phyloP scores from a whole-genome alignment of 768 basidiomycete genomes.

The Solioccasus polychromus region DNA sequence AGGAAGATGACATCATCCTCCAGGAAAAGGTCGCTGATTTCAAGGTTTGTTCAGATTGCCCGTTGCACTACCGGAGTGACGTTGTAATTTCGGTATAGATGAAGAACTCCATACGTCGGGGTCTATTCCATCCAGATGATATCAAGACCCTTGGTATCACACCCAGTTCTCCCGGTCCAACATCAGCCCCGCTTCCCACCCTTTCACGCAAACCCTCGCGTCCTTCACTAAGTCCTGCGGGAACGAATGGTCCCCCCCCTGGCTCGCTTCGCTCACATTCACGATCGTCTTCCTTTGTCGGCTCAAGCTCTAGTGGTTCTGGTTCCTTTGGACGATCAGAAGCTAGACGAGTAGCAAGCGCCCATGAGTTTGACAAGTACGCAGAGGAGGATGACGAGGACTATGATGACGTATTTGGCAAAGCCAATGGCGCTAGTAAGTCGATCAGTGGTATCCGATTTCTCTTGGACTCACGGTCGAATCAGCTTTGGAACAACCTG shows the following conservation, averaged over 20 bases:
- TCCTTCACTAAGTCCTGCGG: constrained; percentile 48
- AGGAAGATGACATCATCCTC: constrained; percentile 69
- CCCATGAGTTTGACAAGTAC: constrained; percentile 79
- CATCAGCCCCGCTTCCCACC: constrained; percentile 64
- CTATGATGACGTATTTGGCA: constrained; percentile 93
- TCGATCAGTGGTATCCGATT: neutral
- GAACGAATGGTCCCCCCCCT: constrained; percentile 20
- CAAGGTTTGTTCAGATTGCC: constrained; percentile 47
- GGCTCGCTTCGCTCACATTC: constrained; percentile 44
- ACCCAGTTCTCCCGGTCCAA: constrained; percentile 51
- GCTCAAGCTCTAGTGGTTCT: constrained; percentile 37
- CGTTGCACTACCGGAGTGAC: neutral
- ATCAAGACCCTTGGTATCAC: constrained; percentile 72
- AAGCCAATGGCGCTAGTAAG: constrained; percentile 65
- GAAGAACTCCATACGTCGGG: constrained; percentile 69
- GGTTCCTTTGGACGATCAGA: constrained; percentile 68
- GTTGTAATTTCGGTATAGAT: constrained; percentile 44
- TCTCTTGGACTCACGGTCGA: constrained; percentile 3
- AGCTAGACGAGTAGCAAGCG: constrained; percentile 49
- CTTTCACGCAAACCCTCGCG: constrained; percentile 53
- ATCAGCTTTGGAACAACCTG: constrained; percentile 54
- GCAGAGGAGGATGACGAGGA: constrained; percentile 87
- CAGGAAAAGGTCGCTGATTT: constrained; percentile 82
- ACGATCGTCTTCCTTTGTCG: constrained; percentile 57
- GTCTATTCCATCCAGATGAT: constrained; percentile 86